Percentiles rank a stretch among this genome's conserved stretches.
These are phyloP conservation scores for Aspergillus funiculosus DNA, from an alignment of 495 filamentous ascomycete genomes.

Conservation along the genomic window DNA sequence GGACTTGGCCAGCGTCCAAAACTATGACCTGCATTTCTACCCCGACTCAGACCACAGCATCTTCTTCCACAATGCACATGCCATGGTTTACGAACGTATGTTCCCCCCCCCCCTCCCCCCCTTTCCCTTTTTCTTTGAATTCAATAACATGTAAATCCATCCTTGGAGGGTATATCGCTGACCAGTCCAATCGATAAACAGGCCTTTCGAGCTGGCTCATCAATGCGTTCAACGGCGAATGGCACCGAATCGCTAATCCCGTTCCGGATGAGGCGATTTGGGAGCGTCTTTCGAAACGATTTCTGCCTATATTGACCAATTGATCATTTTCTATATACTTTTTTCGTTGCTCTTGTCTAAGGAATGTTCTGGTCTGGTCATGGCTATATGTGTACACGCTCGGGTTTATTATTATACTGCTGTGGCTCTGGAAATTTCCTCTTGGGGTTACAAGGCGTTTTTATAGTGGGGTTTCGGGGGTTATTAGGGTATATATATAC, in stretches of 20 bases:
- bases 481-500: too few relatives aligned
- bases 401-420: too few relatives aligned
- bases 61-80: constrained; percentile 87
- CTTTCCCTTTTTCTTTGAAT: background rate
- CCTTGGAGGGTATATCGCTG: too few relatives aligned
- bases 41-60: constrained; percentile 96
- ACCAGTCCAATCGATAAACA: constrained; percentile 25
- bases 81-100: constrained; percentile 93
- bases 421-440: too few relatives aligned
- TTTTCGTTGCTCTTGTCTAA: too few relatives aligned
- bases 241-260: constrained; percentile 67
- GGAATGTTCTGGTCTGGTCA: too few relatives aligned
- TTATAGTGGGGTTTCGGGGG: too few relatives aligned
- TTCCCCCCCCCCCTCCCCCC: constrained; percentile 14
- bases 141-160: constrained; percentile 3
- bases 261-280: constrained; percentile 47
- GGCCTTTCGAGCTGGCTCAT: constrained; percentile 88
- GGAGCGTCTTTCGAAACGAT: constrained; percentile 21
- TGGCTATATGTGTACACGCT: too few relatives aligned
- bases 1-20: constrained; percentile 77
- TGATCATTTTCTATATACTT: background rate
- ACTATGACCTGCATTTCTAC: constrained; percentile 95
- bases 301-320: constrained; percentile 16
- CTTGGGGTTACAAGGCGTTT: too few relatives aligned
- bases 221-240: constrained; percentile 97